These are phyloP conservation scores for Trichoderma harzianum DNA, from an alignment of 2,329 filamentous ascomycete species.

Conservation along the genomic window DNA sequence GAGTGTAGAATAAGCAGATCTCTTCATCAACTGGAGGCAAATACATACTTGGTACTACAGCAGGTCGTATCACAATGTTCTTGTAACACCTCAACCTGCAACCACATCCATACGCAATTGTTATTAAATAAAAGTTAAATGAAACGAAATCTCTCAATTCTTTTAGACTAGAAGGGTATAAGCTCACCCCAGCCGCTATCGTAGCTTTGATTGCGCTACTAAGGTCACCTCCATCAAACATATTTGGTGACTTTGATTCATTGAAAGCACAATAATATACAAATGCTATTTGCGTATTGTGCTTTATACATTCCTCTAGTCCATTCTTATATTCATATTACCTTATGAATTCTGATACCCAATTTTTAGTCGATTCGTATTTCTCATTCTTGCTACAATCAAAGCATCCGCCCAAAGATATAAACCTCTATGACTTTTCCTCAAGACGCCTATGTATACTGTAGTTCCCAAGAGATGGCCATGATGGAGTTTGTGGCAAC, in stretches of 20 bases:
- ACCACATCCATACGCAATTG: background rate
- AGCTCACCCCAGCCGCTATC: background rate
- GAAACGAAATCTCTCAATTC: background rate
- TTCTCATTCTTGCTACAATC: background rate
- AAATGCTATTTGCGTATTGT: background rate
- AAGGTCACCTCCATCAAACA: background rate
- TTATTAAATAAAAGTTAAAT: background rate
- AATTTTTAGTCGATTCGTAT: background rate
- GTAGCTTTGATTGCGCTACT: background rate
- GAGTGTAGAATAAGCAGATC: background rate
- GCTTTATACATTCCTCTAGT: background rate
- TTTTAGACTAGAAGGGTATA: background rate
- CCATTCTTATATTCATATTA: background rate
- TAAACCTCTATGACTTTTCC: background rate
- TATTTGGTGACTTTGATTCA: background rate
- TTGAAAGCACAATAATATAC: background rate
- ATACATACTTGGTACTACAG: background rate
- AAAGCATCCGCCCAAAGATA: background rate
- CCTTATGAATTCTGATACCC: background rate
- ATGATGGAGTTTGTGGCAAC: constrained; percentile 31
- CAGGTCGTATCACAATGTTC: background rate
- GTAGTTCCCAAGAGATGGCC: constrained; percentile 12
- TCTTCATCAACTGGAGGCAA: background rate
- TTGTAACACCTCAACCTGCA: background rate
- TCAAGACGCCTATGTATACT: constrained; percentile 25